These are phyloP conservation scores for Zymoseptoria brevis DNA, from an alignment of 2,329 filamentous ascomycete genomes.

Conservation along the genomic window DNA sequence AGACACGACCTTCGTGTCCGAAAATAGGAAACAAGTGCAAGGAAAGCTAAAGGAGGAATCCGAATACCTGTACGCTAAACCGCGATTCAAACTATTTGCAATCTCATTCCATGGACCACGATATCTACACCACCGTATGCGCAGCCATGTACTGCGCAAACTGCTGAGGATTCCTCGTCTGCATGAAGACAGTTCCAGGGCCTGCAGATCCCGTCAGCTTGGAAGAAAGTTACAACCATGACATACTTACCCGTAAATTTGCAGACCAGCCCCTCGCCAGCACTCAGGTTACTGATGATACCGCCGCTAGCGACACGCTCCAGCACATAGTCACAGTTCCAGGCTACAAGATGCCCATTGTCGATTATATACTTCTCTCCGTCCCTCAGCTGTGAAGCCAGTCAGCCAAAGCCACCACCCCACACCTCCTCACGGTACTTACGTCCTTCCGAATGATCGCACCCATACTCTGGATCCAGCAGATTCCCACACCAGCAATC, in stretches of 20 bases:
- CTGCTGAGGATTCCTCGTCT: constrained; percentile 74
- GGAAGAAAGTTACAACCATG: neutral
- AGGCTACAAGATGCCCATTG: constrained; percentile 69
- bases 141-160: constrained; percentile 49
- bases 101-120: neutral
- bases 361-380: constrained; percentile 69
- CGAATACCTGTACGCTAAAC: neutral
- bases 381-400: constrained; percentile 35
- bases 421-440: constrained; percentile 32
- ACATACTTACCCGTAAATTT: constrained; percentile 62
- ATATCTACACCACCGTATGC: constrained; percentile 16
- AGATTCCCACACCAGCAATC: constrained; percentile 67
- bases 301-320: constrained; percentile 86
- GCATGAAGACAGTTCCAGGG: constrained; percentile 83
- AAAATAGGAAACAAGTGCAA: neutral
- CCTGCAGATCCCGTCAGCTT: constrained; percentile 31
- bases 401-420: neutral
- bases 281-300: constrained; percentile 76
- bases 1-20: neutral
- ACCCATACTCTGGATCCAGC: constrained; percentile 90
- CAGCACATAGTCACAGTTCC: constrained; percentile 91
- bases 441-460: constrained; percentile 93
- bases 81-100: neutral
- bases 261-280: constrained; percentile 84
- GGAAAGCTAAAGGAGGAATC: neutral